Base-by-base conservation (phyloP, 75 land plant species). In the Azolla pinnata region DNA sequence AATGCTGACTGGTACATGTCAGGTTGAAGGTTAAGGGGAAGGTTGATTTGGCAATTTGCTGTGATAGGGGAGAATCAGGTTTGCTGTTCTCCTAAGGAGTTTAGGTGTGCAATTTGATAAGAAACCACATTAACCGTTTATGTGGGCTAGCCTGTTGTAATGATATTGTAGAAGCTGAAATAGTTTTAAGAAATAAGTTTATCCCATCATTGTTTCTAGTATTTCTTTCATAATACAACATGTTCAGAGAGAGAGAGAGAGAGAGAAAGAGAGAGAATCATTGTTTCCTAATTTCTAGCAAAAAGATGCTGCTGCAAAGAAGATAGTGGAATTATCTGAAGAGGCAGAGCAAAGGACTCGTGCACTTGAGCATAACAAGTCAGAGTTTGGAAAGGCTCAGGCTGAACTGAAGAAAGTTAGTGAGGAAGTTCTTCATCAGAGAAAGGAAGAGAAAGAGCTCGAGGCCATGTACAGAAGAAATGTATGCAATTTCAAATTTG, bases 181-280 rank as follows among this genome's bases (percentile, higher is more conserved):
- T n/a, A n/a, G n/a, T n/a, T n/a, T n/a, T n/a, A n/a, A n/a, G n/a
- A n/a, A n/a, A n/a, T n/a, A n/a, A n/a, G n/a, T n/a, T n/a, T n/a
- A n/a, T n/a, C n/a, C n/a, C n/a, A n/a, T n/a, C n/a, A n/a, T n/a
- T n/a, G n/a, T n/a, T n/a, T n/a, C n/a, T n/a, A n/a, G n/a, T n/a
- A n/a, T n/a, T n/a, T n/a, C n/a, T n/a, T n/a, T n/a, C n/a, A n/a
- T n/a, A n/a, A n/a, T n/a, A n/a, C n/a, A n/a, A n/a, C n/a, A n/a
- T n/a, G n/a, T n/a, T n/a, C n/a, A 46, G 49, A 46, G 49, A 46
- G 49, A 46, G 49, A 46, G 49, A 46, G 49, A 46, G 49, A 46
- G 49, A 46, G 49, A 46, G 49, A 46, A 23, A 46, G 49, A 46
- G 49, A 46, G 49, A 46, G 49, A 4, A 18, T 46, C 10, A 38